Percentiles rank a stretch among this genome's conserved stretches.
Evolutionary conservation across 305 asterid genomes (phyloP).

Genomic region (Fraxinus baroniana): DNA sequence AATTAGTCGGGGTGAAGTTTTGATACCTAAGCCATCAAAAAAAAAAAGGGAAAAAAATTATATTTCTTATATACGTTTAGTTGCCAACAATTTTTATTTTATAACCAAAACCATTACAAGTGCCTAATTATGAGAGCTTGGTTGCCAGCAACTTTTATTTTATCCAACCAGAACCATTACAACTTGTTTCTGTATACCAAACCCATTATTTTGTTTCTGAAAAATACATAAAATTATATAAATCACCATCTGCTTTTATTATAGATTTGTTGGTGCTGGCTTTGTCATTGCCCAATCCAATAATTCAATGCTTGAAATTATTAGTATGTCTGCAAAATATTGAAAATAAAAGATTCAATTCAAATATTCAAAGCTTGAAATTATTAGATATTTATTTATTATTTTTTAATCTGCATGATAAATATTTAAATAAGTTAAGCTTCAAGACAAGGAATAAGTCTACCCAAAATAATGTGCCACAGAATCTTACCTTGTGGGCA

Average conservation of each 20-base stretch:
- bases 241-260: constrained; percentile 14
- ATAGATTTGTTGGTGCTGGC: constrained; percentile 32
- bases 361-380: background rate
- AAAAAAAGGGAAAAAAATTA: no score
- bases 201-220: constrained; percentile 16
- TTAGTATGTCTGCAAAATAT: background rate
- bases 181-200: constrained; percentile 33
- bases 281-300: constrained; percentile 26
- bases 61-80: background rate
- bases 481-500: background rate
- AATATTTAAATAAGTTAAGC: background rate
- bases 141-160: background rate
- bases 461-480: no score
- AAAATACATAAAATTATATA: constrained; percentile 12
- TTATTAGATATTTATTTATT: background rate
- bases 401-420: background rate
- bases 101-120: background rate
- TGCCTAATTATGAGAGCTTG: background rate
- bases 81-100: background rate
- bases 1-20: no score
- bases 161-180: constrained; percentile 26
- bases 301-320: constrained; percentile 16
- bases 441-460: background rate
- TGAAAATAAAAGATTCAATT: background rate
- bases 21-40: no score